Percentiles rank a stretch among this genome's conserved stretches.
Evolutionary conservation across 2,329 filamentous ascomycete genomes (phyloP).

Genomic region (Fusarium subtropicale): DNA sequence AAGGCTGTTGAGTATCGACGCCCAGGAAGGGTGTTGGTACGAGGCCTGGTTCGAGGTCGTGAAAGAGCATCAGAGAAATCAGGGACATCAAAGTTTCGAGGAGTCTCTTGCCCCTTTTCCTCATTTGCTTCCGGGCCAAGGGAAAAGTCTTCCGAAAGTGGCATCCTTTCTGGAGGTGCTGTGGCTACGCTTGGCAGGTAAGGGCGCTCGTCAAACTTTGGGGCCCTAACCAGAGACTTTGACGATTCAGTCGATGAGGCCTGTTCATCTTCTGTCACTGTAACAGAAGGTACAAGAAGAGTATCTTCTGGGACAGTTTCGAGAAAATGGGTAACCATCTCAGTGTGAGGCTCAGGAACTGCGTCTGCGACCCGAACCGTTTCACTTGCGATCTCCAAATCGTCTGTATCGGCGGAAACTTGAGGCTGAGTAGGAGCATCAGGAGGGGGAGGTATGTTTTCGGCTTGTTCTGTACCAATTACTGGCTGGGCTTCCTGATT

Average conservation of each 20-base stretch:
- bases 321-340: slow-evolving; percentile 27
- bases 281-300: slow-evolving; percentile 23
- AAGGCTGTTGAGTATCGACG: slow-evolving; percentile 46
- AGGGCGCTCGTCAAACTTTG: slow-evolving; percentile 15
- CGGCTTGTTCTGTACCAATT: slow-evolving; percentile 10
- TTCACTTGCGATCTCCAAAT: slow-evolving; percentile 3
- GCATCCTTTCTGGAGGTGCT: slow-evolving; percentile 36
- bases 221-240: background rate
- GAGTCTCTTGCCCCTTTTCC: slow-evolving; percentile 26
- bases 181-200: slow-evolving; percentile 27
- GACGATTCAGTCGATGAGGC: slow-evolving; percentile 8
- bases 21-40: slow-evolving; percentile 40
- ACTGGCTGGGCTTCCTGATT: slow-evolving; percentile 19
- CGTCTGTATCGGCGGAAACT: background rate
- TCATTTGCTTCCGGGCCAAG: slow-evolving; percentile 22
- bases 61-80: slow-evolving; percentile 30
- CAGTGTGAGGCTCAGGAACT: slow-evolving; percentile 8
- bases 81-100: slow-evolving; percentile 27
- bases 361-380: slow-evolving; percentile 13
- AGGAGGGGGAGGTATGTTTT: slow-evolving; percentile 1
- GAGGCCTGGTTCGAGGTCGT: slow-evolving; percentile 28
- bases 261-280: slow-evolving; percentile 13
- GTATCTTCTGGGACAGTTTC: slow-evolving; percentile 43
- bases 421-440: background rate
- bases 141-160: slow-evolving; percentile 26